These are phyloP conservation scores for Capronia coronata DNA, from an alignment of 2,329 filamentous ascomycete species.

Conservation along the genomic window DNA sequence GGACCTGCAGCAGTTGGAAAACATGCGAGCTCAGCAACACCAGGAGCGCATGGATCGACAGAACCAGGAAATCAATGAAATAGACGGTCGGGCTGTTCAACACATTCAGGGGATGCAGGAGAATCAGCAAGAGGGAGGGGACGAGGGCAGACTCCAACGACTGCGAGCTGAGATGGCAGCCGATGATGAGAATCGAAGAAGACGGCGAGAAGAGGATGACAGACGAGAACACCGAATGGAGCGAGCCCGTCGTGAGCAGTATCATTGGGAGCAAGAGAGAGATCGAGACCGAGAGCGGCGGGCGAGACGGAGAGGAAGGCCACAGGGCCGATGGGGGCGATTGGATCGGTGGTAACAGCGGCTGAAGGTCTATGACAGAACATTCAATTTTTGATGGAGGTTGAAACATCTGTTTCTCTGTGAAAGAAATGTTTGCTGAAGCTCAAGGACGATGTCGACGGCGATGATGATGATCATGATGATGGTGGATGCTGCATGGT, in stretches of 20 bases:
- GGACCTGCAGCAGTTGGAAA: conserved; percentile 11
- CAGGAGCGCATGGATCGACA: conserved; percentile 1
- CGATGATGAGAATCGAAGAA: not conserved
- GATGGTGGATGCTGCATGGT: no score
- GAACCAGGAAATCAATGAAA: conserved; percentile 7
- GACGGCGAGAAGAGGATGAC: not conserved
- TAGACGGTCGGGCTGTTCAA: not conserved
- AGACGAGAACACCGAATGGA: not conserved
- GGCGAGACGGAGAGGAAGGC: not conserved
- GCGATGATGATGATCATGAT: no score
- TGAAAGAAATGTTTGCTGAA: no score
- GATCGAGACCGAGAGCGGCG: not conserved
- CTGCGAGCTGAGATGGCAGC: not conserved
- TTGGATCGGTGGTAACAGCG: not conserved
- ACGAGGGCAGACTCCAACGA: not conserved
- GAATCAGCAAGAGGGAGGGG: not conserved
- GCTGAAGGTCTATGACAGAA: not conserved
- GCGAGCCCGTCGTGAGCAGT: not conserved
- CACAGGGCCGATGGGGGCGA: not conserved
- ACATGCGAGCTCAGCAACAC: conserved; percentile 4
- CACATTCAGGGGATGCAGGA: conserved; percentile 2
- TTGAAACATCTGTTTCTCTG: no score
- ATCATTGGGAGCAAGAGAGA: not conserved
- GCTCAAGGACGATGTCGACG: no score
- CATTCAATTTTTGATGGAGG: no score